Percentiles rank a stretch among this genome's conserved stretches.
These are phyloP conservation scores for Phaeosphaeriaceae sp. DNA, from an alignment of 2,329 filamentous ascomycete genomes.

Conservation along the genomic window DNA sequence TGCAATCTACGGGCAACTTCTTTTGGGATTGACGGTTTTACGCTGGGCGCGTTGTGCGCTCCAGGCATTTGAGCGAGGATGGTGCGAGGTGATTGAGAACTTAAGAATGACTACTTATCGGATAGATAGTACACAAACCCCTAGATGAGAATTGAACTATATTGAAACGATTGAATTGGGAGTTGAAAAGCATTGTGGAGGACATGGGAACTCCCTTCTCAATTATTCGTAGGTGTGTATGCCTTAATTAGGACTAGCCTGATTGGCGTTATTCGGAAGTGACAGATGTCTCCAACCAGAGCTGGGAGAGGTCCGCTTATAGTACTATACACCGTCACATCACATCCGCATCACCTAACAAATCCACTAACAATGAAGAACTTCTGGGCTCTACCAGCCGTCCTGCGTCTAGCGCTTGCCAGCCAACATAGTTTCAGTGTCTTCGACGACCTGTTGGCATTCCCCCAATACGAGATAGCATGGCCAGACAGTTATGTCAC, in stretches of 20 bases:
- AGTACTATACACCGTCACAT: slow-evolving; percentile 10
- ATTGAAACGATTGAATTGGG: too few relatives aligned
- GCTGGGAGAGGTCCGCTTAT: slow-evolving; percentile 17
- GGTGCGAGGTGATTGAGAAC: too few relatives aligned
- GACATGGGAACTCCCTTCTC: too few relatives aligned
- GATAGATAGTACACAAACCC: too few relatives aligned
- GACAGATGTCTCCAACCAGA: slow-evolving; percentile 41
- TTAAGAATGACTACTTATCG: too few relatives aligned
- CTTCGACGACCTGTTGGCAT: slow-evolving; percentile 84
- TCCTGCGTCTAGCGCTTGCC: slow-evolving; percentile 57
- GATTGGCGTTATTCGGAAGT: slow-evolving; percentile 24
- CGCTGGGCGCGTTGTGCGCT: too few relatives aligned
- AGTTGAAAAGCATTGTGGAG: too few relatives aligned
- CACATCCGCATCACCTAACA: slow-evolving; percentile 3
- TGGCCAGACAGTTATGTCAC: slow-evolving; percentile 76
- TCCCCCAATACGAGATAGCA: slow-evolving; percentile 83
- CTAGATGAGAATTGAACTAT: too few relatives aligned
- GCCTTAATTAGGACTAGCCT: slow-evolving; percentile 15
- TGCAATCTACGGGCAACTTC: too few relatives aligned
- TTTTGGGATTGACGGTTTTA: too few relatives aligned
- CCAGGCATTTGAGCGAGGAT: too few relatives aligned
- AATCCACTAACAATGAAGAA: slow-evolving; percentile 49
- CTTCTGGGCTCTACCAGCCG: slow-evolving; percentile 56
- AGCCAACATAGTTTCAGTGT: slow-evolving; percentile 76
- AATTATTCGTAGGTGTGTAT: too few relatives aligned